Evolutionary conservation across 331 rosid species (phyloP).

Genomic region (Malus hybrid): DNA sequence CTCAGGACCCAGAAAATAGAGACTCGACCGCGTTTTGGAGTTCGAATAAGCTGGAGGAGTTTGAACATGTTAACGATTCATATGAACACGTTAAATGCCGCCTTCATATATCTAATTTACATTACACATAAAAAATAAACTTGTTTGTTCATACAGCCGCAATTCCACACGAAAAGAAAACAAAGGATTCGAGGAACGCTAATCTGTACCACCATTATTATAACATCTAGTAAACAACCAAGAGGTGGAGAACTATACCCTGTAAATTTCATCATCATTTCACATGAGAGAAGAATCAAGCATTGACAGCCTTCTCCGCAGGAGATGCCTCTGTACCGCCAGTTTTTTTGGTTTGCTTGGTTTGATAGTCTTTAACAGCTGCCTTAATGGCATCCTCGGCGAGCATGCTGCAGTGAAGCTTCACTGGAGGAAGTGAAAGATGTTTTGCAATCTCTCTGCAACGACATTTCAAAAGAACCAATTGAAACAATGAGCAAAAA

Average conservation of each 20-base stretch:
- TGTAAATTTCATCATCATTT: constrained; percentile 17
- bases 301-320: constrained; percentile 27
- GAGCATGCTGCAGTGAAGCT: constrained; percentile 95
- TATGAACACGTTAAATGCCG: background rate
- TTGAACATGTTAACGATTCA: too few species aligned
- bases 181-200: background rate
- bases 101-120: background rate
- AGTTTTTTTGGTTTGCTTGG: constrained; percentile 37
- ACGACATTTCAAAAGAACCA: background rate
- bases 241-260: background rate
- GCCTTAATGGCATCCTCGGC: constrained; percentile 97
- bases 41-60: too few species aligned
- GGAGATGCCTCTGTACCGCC: constrained; percentile 22
- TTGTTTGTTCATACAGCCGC: background rate
- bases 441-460: constrained; percentile 95
- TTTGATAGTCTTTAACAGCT: constrained; percentile 77
- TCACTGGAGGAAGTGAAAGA: constrained; percentile 89
- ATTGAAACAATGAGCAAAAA: background rate
- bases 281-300: constrained; percentile 20
- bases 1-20: too few species aligned
- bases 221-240: background rate
- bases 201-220: constrained; percentile 2
- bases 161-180: background rate
- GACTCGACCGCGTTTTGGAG: too few species aligned
- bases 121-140: background rate